Conservation (phyloP, 2,329 filamentous ascomycete species). For the Colletotrichum australisinense region DNA sequence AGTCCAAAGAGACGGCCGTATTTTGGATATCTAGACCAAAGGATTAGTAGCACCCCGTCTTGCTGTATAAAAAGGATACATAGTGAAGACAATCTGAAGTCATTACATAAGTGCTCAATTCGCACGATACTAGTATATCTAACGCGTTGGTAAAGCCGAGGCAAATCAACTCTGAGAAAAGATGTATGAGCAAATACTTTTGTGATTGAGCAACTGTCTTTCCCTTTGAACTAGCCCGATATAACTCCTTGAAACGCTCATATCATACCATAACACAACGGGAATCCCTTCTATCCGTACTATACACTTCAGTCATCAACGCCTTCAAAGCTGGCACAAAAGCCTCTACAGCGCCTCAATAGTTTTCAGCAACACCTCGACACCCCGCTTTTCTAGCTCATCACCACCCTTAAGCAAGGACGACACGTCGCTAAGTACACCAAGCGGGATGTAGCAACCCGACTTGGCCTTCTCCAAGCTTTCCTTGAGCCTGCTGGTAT, state of each 20-base stretch:
- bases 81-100: neutral
- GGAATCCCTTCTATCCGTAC: neutral
- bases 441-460: constrained; percentile 85
- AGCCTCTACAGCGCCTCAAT: constrained; percentile 65
- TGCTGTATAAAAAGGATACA: neutral
- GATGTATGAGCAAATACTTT: neutral
- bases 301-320: neutral
- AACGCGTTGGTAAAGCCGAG: neutral
- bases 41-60: neutral
- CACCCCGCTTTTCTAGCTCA: constrained; percentile 60
- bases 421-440: constrained; percentile 88
- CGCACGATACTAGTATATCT: neutral
- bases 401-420: constrained; percentile 74
- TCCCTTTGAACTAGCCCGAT: neutral
- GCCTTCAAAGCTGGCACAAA: neutral
- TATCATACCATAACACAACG: neutral
- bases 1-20: neutral
- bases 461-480: constrained; percentile 84
- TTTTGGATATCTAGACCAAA: neutral
- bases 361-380: constrained; percentile 70
- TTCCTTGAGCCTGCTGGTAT: constrained; percentile 90
- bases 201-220: neutral
- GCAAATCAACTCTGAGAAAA: neutral
- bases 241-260: neutral
- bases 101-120: neutral